Evolutionary conservation across 352 stramenopile species (phyloP).

Genomic region (Phytopythium mirpurense): DNA sequence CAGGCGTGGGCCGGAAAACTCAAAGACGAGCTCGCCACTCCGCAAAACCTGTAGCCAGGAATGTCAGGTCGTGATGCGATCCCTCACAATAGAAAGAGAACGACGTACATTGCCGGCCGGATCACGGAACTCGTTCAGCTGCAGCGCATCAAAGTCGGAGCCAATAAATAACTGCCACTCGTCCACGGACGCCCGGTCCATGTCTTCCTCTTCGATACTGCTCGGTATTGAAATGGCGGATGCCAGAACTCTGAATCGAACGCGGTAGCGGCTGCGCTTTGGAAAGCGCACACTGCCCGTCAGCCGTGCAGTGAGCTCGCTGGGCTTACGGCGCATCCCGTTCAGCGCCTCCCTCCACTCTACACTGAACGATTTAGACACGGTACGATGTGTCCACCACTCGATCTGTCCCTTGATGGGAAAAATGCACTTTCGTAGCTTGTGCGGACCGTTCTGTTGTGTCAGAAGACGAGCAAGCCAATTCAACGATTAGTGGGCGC

Average conservation of each 20-base stretch:
- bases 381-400: slow-evolving; percentile 52
- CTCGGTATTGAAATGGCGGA: slow-evolving; percentile 2
- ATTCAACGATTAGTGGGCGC: too few species aligned
- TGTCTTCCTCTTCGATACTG: neutral
- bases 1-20: slow-evolving; percentile 52
- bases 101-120: slow-evolving; percentile 26
- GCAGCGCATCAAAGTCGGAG: slow-evolving; percentile 50
- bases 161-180: slow-evolving; percentile 44
- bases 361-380: slow-evolving; percentile 32
- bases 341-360: slow-evolving; percentile 13
- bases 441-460: slow-evolving; percentile 39
- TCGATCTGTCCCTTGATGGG: slow-evolving; percentile 52
- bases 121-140: slow-evolving; percentile 38
- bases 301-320: slow-evolving; percentile 17
- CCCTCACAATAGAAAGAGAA: neutral
- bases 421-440: slow-evolving; percentile 49
- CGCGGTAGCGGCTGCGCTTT: slow-evolving; percentile 44
- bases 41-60: slow-evolving; percentile 15
- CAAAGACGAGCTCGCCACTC: slow-evolving; percentile 31
- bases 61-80: neutral
- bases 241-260: slow-evolving; percentile 16
- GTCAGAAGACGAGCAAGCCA: neutral
- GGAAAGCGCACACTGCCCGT: slow-evolving; percentile 39
- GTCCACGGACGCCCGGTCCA: slow-evolving; percentile 3
- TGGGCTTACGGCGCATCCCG: slow-evolving; percentile 15